phyloP scores from a whole-genome alignment of 768 basidiomycete species.

The Clitopilus passeckerianus region DNA sequence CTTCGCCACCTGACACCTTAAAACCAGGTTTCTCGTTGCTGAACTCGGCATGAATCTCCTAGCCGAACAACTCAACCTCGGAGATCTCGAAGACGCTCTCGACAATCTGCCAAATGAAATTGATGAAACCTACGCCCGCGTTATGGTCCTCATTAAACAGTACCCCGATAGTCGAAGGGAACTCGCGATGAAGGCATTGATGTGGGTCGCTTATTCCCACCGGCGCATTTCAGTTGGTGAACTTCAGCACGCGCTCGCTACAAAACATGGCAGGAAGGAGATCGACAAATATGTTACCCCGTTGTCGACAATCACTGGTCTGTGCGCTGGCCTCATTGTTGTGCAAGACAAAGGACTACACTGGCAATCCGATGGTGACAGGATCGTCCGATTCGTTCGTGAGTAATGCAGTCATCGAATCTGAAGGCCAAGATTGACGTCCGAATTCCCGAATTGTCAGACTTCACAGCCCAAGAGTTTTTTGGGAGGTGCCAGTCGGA shows the following conservation, averaged over 20 bases:
- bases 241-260: not conserved
- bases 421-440: not conserved
- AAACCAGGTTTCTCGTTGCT: not conserved
- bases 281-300: not conserved
- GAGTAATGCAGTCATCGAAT: not conserved
- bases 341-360: not conserved
- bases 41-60: not conserved
- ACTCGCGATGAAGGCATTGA: not conserved
- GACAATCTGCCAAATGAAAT: not conserved
- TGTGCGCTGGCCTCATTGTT: not conserved
- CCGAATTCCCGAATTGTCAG: no score
- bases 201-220: not conserved
- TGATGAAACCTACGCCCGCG: not conserved
- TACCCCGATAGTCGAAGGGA: not conserved
- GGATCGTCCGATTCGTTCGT: not conserved
- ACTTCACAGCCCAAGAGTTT: not conserved
- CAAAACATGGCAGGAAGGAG: not conserved
- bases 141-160: not conserved
- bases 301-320: not conserved
- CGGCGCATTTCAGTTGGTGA: not conserved
- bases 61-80: not conserved
- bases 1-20: not conserved
- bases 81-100: not conserved
- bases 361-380: not conserved
- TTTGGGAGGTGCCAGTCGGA: not conserved